Conservation (phyloP, 352 stramenopile genomes). For the Globisporangium canariense region DNA sequence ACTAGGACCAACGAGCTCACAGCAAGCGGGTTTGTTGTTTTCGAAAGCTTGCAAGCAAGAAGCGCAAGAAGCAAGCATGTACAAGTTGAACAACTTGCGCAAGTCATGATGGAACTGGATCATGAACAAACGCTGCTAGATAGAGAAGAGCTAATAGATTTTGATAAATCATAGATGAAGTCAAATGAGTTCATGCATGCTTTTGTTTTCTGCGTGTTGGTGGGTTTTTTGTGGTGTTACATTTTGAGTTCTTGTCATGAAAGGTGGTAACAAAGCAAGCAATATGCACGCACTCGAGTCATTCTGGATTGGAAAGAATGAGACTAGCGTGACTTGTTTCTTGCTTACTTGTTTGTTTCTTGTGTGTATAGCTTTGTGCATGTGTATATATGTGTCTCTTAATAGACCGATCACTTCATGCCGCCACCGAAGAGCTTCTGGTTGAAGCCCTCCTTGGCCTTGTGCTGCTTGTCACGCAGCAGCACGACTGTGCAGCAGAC, state of each 20-base stretch:
- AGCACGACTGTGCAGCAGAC: constrained; percentile 80
- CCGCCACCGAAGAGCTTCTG: constrained; percentile 69
- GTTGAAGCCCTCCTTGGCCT: constrained; percentile 71
- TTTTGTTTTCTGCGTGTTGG: neutral
- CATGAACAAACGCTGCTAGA: constrained; percentile 1
- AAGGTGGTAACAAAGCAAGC: neutral
- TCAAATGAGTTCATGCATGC: neutral
- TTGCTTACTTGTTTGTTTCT: neutral
- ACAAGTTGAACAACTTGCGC: neutral
- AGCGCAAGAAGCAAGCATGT: neutral
- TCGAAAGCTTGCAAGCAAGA: neutral
- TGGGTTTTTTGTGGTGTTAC: neutral
- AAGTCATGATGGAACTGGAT: neutral
- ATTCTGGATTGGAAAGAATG: neutral
- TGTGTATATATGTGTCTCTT: neutral
- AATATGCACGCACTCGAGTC: neutral
- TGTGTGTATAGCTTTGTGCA: neutral
- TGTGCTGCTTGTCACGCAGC: constrained; percentile 71
- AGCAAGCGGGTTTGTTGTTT: neutral
- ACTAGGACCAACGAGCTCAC: constrained; percentile 12
- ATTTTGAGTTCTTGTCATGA: neutral
- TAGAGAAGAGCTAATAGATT: constrained; percentile 6
- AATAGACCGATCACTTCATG: constrained; percentile 40
- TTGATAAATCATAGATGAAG: constrained; percentile 3
- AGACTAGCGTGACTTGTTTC: neutral